Evolutionary conservation across 257 asterid species (phyloP).

Genomic region (Jasminum sambac): DNA sequence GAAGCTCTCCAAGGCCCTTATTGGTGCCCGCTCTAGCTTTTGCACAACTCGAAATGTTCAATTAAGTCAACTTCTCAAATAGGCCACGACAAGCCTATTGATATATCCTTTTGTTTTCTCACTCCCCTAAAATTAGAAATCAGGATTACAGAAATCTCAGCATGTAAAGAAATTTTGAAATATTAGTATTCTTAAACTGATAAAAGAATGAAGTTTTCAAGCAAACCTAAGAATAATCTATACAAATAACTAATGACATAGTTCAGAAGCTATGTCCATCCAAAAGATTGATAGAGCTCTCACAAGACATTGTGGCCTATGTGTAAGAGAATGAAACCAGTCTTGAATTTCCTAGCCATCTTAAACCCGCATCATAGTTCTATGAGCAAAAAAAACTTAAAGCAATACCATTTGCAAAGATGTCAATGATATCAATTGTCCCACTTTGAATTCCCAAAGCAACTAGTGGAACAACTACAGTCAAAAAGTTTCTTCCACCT

Average conservation of each 20-base stretch:
- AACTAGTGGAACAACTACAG: slow-evolving; percentile 96
- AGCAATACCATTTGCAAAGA: slow-evolving; percentile 90
- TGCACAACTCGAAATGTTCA: slow-evolving; percentile 87
- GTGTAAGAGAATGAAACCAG: slow-evolving; percentile 85
- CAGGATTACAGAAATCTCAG: slow-evolving; percentile 26
- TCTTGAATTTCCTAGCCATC: slow-evolving; percentile 98
- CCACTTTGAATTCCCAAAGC: slow-evolving; percentile 98
- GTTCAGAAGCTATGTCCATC: slow-evolving; percentile 15
- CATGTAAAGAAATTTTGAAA: slow-evolving; percentile 22
- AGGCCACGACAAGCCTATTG: slow-evolving; percentile 85
- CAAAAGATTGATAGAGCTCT: slow-evolving; percentile 21
- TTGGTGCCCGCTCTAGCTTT: slow-evolving; percentile 96
- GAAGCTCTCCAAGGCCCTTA: slow-evolving; percentile 95
- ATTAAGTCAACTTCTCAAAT: slow-evolving; percentile 92
- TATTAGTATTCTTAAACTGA: slow-evolving; percentile 22
- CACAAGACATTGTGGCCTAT: slow-evolving; percentile 48
- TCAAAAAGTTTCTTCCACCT: slow-evolving; percentile 99
- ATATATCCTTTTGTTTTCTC: slow-evolving; percentile 87
- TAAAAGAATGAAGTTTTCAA: slow-evolving; percentile 11
- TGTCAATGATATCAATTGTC: slow-evolving; percentile 79
- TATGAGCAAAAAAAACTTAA: slow-evolving; percentile 87
- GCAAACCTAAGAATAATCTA: slow-evolving; percentile 13
- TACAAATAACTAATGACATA: slow-evolving; percentile 12
- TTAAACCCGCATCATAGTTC: slow-evolving; percentile 80
- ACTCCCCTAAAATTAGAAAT: slow-evolving; percentile 57